These are phyloP conservation scores for Wallacemonas sp. DNA, from an alignment of 208 protist species.

Conservation along the genomic window DNA sequence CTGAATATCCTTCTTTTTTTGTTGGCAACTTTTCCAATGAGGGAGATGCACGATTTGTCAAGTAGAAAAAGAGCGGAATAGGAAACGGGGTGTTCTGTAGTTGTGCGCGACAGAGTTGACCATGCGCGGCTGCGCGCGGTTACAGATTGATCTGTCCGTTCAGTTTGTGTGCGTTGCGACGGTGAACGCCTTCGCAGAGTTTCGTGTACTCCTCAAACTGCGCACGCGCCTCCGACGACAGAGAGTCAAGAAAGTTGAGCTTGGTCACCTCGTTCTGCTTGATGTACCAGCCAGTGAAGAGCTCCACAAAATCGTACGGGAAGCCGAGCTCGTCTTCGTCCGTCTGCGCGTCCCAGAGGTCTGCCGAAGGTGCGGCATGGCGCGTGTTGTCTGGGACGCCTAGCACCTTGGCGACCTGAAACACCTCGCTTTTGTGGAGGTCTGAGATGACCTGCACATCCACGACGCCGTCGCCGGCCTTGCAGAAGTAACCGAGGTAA, in stretches of 20 bases:
- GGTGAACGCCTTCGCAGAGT: conserved; percentile 83
- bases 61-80: no score
- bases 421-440: conserved; percentile 96
- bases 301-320: conserved; percentile 96
- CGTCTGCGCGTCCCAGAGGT: conserved; percentile 96
- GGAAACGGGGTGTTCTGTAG: no score
- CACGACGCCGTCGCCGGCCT: conserved; percentile 96
- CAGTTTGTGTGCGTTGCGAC: conserved; percentile 92
- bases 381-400: conserved; percentile 84
- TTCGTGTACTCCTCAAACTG: conserved; percentile 78
- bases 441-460: conserved; percentile 96
- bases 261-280: conserved; percentile 52
- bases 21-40: no score
- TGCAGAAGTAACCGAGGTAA: conserved; percentile 97
- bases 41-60: no score
- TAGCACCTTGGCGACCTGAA: conserved; percentile 75
- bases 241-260: conserved; percentile 38
- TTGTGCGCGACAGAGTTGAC: background rate
- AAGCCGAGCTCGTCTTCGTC: conserved; percentile 97
- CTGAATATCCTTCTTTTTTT: no score
- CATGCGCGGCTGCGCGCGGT: background rate
- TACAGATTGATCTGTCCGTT: conserved; percentile 71
- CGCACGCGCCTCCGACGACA: conserved; percentile 47
- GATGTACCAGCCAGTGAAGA: conserved; percentile 91
- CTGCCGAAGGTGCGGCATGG: conserved; percentile 90